phyloP scores from a whole-genome alignment of 306 rosid species.

The Casuarina equisetifolia region DNA sequence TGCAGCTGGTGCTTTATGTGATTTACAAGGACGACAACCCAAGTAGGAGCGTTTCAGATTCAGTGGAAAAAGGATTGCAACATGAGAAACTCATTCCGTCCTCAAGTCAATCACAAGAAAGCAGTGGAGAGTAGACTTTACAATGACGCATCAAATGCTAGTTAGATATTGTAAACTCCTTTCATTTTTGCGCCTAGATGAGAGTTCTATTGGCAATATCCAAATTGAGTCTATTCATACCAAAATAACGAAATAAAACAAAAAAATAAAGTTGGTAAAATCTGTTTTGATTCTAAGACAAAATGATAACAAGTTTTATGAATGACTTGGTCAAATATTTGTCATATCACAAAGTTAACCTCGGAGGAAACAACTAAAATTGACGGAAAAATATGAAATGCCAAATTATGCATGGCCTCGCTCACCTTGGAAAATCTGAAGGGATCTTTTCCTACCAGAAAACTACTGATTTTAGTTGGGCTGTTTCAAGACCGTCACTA shows the following conservation, averaged over 20 bases:
- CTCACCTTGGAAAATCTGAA: neutral
- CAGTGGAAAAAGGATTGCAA: conserved; percentile 24
- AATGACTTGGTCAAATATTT: too few relatives aligned
- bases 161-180: neutral
- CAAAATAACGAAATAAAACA: too few relatives aligned
- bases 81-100: conserved; percentile 23
- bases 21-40: conserved; percentile 26
- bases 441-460: neutral
- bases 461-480: neutral
- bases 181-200: neutral
- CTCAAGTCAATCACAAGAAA: neutral
- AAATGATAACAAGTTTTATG: neutral
- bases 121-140: neutral
- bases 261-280: too few relatives aligned
- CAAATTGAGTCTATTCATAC: too few relatives aligned
- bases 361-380: too few relatives aligned
- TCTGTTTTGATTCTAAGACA: too few relatives aligned
- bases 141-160: neutral
- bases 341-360: too few relatives aligned
- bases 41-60: neutral
- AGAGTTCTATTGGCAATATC: neutral
- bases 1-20: conserved; percentile 31
- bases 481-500: neutral
- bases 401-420: too few relatives aligned
- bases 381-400: too few relatives aligned